Evolutionary conservation across 1,139 yeast genomes (phyloP).

Genomic region (Candida mesenterica): DNA sequence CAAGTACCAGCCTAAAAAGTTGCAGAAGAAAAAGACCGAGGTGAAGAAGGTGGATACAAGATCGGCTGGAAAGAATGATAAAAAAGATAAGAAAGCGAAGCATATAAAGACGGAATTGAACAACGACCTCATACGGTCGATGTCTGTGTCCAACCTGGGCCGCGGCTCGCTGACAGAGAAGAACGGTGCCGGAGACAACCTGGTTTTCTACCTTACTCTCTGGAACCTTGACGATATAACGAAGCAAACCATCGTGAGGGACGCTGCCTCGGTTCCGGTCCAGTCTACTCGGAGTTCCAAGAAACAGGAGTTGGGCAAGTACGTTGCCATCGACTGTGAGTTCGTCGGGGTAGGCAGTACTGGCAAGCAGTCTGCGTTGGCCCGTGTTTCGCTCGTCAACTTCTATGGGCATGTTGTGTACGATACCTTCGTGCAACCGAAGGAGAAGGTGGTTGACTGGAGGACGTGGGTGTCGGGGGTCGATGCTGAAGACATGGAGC

Average conservation of each 20-base stretch:
- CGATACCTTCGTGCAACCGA: slow-evolving; percentile 75
- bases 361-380: slow-evolving; percentile 69
- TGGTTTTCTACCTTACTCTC: slow-evolving; percentile 10
- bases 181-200: neutral
- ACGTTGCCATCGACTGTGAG: slow-evolving; percentile 86
- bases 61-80: neutral
- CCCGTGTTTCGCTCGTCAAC: slow-evolving; percentile 85
- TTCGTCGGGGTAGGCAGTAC: slow-evolving; percentile 87
- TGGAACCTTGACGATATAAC: slow-evolving; percentile 25
- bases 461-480: slow-evolving; percentile 95
- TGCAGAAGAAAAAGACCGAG: neutral
- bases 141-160: neutral
- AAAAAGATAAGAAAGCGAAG: slow-evolving; percentile 2
- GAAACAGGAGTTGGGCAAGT: slow-evolving; percentile 58
- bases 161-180: neutral
- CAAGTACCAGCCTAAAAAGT: neutral
- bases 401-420: slow-evolving; percentile 69
- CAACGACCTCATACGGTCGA: slow-evolving; percentile 3
- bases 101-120: slow-evolving; percentile 1
- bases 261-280: neutral
- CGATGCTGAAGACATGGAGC: slow-evolving; percentile 61
- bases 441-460: slow-evolving; percentile 81
- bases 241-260: neutral
- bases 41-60: neutral
- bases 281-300: slow-evolving; percentile 15